Conservation (phyloP, 176 grass and related monocot species). For the Saccharum officinarum region DNA sequence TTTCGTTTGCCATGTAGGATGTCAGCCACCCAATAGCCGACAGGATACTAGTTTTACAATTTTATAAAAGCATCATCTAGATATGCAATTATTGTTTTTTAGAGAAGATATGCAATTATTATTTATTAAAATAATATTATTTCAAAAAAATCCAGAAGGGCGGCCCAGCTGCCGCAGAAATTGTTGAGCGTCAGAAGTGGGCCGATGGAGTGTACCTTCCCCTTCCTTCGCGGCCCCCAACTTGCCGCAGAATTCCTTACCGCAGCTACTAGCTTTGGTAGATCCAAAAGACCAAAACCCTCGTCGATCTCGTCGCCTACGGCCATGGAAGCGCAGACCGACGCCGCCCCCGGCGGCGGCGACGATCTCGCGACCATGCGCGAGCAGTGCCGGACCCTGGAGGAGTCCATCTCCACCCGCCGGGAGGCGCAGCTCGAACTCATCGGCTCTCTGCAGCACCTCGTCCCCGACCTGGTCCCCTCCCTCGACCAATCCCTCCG, state of each 20-base stretch:
- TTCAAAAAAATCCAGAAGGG: too few species aligned
- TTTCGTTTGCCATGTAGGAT: too few species aligned
- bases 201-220: background rate
- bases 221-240: background rate
- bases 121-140: too few species aligned
- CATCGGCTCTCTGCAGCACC: slow-evolving; percentile 71
- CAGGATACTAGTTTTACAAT: too few species aligned
- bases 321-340: slow-evolving; percentile 53
- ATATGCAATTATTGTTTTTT: too few species aligned
- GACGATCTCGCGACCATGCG: slow-evolving; percentile 66
- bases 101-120: too few species aligned
- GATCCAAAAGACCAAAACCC: background rate
- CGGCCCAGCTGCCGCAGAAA: too few species aligned
- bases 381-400: slow-evolving; percentile 68
- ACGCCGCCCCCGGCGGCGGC: slow-evolving; percentile 38
- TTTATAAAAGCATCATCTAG: too few species aligned
- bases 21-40: too few species aligned
- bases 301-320: background rate
- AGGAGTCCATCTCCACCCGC: slow-evolving; percentile 60
- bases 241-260: background rate
- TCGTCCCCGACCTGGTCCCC: slow-evolving; percentile 72
- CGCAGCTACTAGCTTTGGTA: too few species aligned
- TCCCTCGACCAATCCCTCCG: slow-evolving; percentile 79
- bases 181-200: too few species aligned
- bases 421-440: slow-evolving; percentile 73